Percentiles rank a stretch among this genome's conserved stretches.
These are phyloP conservation scores for Sclerotinia sclerotiorum DNA, from an alignment of 2,329 filamentous ascomycete genomes.

Conservation along the genomic window DNA sequence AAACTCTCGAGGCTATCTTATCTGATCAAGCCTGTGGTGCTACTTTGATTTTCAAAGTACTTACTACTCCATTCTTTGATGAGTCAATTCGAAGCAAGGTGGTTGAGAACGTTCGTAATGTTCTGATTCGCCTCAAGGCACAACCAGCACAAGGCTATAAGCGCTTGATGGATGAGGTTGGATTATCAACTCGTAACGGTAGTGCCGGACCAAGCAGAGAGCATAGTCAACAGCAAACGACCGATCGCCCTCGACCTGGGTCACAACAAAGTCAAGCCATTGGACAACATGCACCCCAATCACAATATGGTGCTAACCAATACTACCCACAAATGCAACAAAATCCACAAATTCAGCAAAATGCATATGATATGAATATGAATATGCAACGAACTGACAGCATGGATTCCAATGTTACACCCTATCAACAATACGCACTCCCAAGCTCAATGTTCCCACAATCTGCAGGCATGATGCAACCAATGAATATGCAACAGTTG, in stretches of 20 bases:
- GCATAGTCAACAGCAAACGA: slow-evolving; percentile 43
- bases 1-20: slow-evolving; percentile 84
- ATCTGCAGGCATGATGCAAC: slow-evolving; percentile 47
- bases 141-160: slow-evolving; percentile 96
- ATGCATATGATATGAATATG: slow-evolving; percentile 53
- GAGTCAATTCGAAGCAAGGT: slow-evolving; percentile 85
- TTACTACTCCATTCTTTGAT: slow-evolving; percentile 96
- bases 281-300: slow-evolving; percentile 44
- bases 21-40: slow-evolving; percentile 89
- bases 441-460: slow-evolving; percentile 53
- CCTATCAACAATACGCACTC: slow-evolving; percentile 53
- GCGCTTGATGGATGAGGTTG: slow-evolving; percentile 97
- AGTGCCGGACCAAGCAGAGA: slow-evolving; percentile 42
- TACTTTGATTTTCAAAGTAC: slow-evolving; percentile 96
- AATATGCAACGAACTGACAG: slow-evolving; percentile 54
- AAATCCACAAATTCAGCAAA: slow-evolving; percentile 48
- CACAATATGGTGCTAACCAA: slow-evolving; percentile 46
- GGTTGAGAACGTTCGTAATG: slow-evolving; percentile 86
- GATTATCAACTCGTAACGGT: slow-evolving; percentile 67
- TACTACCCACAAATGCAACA: slow-evolving; percentile 54
- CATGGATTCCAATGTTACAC: slow-evolving; percentile 50
- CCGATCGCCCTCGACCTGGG: slow-evolving; percentile 54
- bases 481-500: slow-evolving; percentile 53
- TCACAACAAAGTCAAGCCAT: slow-evolving; percentile 54
- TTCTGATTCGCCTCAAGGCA: slow-evolving; percentile 86